Conservation (phyloP, 805 yeast species). For the Myxozyma nipponensis region DNA sequence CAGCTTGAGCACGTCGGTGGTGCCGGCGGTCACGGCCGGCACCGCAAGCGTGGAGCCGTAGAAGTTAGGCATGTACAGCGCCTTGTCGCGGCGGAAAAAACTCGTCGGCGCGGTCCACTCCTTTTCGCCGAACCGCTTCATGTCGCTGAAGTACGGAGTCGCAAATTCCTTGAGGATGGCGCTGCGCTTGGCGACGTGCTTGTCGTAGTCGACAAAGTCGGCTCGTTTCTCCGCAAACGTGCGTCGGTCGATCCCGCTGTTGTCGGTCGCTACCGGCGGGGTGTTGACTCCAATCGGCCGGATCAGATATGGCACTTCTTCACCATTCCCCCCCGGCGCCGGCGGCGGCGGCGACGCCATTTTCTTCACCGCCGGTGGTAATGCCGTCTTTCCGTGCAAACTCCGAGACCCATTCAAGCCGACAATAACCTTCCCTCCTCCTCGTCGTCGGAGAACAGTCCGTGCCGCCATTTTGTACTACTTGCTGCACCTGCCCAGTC, state of each 20-base stretch:
- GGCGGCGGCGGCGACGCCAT: not conserved
- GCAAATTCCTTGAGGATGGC: slow-evolving; percentile 53
- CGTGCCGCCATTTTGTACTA: too few species aligned
- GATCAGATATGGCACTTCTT: slow-evolving; percentile 11
- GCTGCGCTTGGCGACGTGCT: slow-evolving; percentile 47
- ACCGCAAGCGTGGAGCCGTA: slow-evolving; percentile 49
- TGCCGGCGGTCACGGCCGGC: slow-evolving; percentile 30
- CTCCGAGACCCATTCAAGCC: too few species aligned
- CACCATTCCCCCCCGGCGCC: not conserved
- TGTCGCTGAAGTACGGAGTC: slow-evolving; percentile 63
- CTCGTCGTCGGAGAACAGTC: too few species aligned
- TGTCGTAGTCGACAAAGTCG: slow-evolving; percentile 49
- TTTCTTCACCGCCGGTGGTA: slow-evolving; percentile 6
- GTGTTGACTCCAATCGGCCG: slow-evolving; percentile 47
- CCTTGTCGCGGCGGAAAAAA: slow-evolving; percentile 65
- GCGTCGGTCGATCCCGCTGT: slow-evolving; percentile 42
- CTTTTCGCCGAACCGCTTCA: slow-evolving; percentile 59
- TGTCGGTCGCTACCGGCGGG: slow-evolving; percentile 42
- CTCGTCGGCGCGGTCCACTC: slow-evolving; percentile 79
- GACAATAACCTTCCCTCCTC: too few species aligned
- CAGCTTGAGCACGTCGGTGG: slow-evolving; percentile 43
- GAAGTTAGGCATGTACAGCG: slow-evolving; percentile 81
- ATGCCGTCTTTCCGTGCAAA: not conserved
- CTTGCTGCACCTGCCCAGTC: too few species aligned
- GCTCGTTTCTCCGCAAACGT: slow-evolving; percentile 40